A percentile compares a stretch with the other conserved stretches of the same genome.
These are phyloP conservation scores for Solanum chacoense DNA, from an alignment of 305 asterid species.

Conservation along the genomic window DNA sequence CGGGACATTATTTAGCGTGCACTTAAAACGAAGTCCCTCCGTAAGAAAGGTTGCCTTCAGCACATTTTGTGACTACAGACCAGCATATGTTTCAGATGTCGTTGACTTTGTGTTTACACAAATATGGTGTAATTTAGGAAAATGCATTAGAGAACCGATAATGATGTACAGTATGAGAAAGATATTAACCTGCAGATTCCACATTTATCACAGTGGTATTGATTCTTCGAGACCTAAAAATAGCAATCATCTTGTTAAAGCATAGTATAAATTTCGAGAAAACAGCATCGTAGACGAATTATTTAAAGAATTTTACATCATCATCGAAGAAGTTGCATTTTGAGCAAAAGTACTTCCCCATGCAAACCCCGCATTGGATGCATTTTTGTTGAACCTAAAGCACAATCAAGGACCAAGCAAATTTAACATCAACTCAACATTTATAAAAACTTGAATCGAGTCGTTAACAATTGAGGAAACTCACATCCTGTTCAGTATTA, in stretches of 20 bases:
- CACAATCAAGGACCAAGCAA: neutral
- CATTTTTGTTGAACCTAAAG: slow-evolving; percentile 58
- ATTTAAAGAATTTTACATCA: slow-evolving; percentile 32
- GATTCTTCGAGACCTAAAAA: slow-evolving; percentile 57
- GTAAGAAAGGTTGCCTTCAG: neutral
- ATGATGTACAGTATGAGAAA: neutral
- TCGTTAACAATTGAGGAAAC: neutral
- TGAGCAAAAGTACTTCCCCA: slow-evolving; percentile 65
- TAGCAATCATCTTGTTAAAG: neutral
- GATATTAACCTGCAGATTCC: slow-evolving; percentile 73
- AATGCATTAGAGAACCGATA: neutral
- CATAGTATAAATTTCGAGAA: neutral
- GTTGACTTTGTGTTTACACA: neutral
- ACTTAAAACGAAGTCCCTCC: neutral
- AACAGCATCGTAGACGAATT: neutral
- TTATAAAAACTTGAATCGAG: neutral
- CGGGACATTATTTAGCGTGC: neutral
- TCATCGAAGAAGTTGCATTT: slow-evolving; percentile 72
- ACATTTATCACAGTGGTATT: slow-evolving; percentile 73
- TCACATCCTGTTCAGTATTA: slow-evolving; percentile 40
- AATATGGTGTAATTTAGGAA: neutral
- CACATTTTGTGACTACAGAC: neutral
- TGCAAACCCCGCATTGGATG: slow-evolving; percentile 42
- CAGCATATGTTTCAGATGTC: neutral
- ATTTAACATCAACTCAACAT: neutral